A percentile compares a stretch with the other conserved stretches of the same genome.
Conservation (phyloP, 192 early-diverging fungal genomes). For the Mortierella alpina region DNA sequence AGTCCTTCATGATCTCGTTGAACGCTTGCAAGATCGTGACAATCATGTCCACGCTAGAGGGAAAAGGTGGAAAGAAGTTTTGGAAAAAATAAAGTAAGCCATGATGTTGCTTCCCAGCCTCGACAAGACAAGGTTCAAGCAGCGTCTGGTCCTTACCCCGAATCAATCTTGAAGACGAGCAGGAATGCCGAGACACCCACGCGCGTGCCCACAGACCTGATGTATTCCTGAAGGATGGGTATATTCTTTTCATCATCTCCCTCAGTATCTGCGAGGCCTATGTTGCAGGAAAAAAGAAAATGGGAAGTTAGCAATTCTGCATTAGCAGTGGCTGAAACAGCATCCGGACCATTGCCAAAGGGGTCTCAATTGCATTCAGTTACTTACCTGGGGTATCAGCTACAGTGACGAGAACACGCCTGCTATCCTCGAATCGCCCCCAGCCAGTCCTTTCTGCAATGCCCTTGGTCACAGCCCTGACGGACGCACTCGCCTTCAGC, state of each 20-base stretch:
- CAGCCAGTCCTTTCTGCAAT: constrained; percentile 47
- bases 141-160: constrained; percentile 16
- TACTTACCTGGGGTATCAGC: constrained; percentile 41
- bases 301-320: background rate
- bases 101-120: background rate
- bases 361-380: background rate
- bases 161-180: constrained; percentile 52
- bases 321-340: background rate
- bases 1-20: constrained; percentile 54
- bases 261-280: constrained; percentile 50
- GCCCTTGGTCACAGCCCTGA: constrained; percentile 46
- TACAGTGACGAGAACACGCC: constrained; percentile 36
- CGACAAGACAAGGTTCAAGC: background rate
- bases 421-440: constrained; percentile 47
- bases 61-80: background rate
- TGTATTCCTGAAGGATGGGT: constrained; percentile 52
- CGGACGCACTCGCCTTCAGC: constrained; percentile 48
- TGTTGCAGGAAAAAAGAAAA: background rate
- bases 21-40: constrained; percentile 37
- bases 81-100: background rate
- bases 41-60: constrained; percentile 45
- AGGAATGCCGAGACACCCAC: constrained; percentile 45
- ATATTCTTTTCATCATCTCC: constrained; percentile 55
- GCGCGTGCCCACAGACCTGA: constrained; percentile 40
- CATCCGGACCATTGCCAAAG: background rate